Evolutionary conservation across 208 protist species (phyloP).

Genomic region (Acanthamoeba triangularis): DNA sequence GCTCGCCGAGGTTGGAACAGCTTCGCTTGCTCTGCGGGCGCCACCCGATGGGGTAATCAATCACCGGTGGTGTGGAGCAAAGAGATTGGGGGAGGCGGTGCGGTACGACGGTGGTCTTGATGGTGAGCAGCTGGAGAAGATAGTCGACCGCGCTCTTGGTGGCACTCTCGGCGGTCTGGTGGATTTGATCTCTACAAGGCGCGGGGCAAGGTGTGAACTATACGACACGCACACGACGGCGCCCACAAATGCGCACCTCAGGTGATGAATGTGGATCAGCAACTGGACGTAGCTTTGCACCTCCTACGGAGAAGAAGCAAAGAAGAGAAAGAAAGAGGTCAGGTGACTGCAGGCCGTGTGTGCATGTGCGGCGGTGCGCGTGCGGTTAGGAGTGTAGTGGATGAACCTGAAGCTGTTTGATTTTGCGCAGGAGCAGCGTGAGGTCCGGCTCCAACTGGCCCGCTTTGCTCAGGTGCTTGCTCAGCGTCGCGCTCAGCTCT

Average conservation of each 20-base stretch:
- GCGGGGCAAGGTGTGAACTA: neutral
- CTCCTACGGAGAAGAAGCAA: neutral
- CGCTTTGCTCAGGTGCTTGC: neutral
- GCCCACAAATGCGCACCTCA: neutral
- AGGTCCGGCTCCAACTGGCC: neutral
- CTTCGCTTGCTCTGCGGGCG: neutral
- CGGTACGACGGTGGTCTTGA: conserved; percentile 15
- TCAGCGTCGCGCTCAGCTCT: neutral
- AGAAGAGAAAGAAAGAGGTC: too few relatives aligned
- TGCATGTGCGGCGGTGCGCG: too few relatives aligned
- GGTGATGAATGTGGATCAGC: conserved; percentile 16
- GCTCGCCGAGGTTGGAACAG: neutral
- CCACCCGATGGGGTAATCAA: neutral
- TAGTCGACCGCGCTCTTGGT: neutral
- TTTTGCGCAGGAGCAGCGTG: neutral
- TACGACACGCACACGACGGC: neutral
- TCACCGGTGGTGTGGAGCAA: neutral
- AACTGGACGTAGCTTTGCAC: conserved; percentile 27
- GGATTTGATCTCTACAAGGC: neutral
- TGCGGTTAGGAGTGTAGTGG: neutral
- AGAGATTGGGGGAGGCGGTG: neutral
- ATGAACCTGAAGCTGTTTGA: neutral
- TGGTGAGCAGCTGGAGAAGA: neutral
- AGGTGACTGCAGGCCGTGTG: neutral
- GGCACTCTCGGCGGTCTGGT: conserved; percentile 2